A percentile compares a stretch with the other conserved stretches of the same genome.
Conservation (phyloP, 2,329 filamentous ascomycete species). For the Fusarium musae region DNA sequence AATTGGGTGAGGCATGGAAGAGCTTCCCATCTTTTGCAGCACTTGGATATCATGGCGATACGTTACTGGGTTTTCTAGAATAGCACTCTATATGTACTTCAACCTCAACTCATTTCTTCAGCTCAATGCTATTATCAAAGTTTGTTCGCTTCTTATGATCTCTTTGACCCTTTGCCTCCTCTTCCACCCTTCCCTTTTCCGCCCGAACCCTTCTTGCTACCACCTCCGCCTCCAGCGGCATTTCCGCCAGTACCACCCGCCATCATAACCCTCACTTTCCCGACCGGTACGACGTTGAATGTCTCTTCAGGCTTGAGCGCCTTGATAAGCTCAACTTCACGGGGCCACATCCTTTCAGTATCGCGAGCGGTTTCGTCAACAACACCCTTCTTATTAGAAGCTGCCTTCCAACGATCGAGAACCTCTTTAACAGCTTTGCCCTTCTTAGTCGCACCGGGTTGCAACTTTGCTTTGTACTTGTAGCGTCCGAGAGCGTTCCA, state of each 20-base stretch:
- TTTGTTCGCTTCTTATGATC: conserved; percentile 33
- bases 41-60: conserved; percentile 15
- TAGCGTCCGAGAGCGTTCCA: conserved; percentile 73
- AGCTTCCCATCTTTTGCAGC: conserved; percentile 6
- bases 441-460: conserved; percentile 90
- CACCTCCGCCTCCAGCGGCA: conserved; percentile 53
- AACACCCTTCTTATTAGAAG: conserved; percentile 66
- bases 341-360: conserved; percentile 82
- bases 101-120: conserved; percentile 4
- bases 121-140: not conserved
- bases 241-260: conserved; percentile 54
- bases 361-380: conserved; percentile 71
- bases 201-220: conserved; percentile 52
- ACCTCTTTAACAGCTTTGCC: conserved; percentile 95
- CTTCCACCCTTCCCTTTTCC: conserved; percentile 51
- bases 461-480: conserved; percentile 96
- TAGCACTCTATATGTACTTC: conserved; percentile 21
- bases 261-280: conserved; percentile 83
- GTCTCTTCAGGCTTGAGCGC: conserved; percentile 84
- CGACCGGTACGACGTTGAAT: conserved; percentile 81
- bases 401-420: conserved; percentile 80
- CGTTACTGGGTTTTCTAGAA: conserved; percentile 12
- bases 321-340: conserved; percentile 87
- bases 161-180: conserved; percentile 59
- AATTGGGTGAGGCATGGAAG: not conserved